Percentiles rank a stretch among this genome's conserved stretches.
phyloP scores from a whole-genome alignment of 2,329 filamentous ascomycete genomes.

The Epichloe sp. region DNA sequence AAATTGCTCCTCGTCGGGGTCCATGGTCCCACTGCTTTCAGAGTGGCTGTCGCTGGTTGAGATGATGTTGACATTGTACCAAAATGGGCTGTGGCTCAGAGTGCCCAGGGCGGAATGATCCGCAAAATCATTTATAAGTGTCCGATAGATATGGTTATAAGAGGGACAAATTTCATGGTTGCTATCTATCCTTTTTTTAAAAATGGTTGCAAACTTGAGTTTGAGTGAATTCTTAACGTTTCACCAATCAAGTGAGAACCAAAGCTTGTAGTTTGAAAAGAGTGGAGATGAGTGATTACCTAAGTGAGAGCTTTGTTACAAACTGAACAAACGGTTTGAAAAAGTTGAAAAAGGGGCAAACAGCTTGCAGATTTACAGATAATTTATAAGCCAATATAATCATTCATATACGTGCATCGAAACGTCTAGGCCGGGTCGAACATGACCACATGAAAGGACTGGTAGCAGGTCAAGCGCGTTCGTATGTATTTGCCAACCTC shows the following conservation, averaged over 20 bases:
- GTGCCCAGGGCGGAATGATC: neutral
- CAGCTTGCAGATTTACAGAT: too few species aligned
- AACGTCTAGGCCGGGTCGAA: too few species aligned
- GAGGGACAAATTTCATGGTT: neutral
- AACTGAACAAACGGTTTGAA: too few species aligned
- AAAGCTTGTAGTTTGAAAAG: neutral
- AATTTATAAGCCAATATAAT: too few species aligned
- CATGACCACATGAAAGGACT: too few species aligned
- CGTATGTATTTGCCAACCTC: too few species aligned
- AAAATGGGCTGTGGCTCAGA: slow-evolving; percentile 1
- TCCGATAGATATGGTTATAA: neutral
- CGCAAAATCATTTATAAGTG: neutral
- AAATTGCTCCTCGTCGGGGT: slow-evolving; percentile 13
- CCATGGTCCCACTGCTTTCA: slow-evolving; percentile 15
- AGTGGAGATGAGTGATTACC: slow-evolving; percentile 1
- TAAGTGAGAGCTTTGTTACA: neutral
- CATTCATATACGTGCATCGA: too few species aligned
- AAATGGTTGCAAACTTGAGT: neutral
- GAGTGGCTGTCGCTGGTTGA: slow-evolving; percentile 9
- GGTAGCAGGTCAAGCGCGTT: too few species aligned
- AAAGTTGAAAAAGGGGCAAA: too few species aligned
- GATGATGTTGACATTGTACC: slow-evolving; percentile 17
- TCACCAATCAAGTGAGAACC: neutral
- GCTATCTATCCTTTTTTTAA: neutral
- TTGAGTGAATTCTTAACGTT: neutral